Conservation (phyloP, 345 rosid genomes). For the Tarenaya hassleriana region DNA sequence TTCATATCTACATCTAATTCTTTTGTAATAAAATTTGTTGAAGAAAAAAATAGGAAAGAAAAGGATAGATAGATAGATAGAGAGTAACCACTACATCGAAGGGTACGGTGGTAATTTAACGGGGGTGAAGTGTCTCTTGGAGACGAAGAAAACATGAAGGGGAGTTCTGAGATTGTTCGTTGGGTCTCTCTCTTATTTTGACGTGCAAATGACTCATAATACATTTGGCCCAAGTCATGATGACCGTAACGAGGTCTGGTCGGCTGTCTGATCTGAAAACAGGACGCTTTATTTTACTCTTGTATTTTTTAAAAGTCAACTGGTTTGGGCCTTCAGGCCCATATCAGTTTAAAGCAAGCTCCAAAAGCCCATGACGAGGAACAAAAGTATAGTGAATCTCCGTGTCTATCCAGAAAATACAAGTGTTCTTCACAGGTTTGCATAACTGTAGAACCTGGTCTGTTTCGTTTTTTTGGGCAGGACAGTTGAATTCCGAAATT, state of each 20-base stretch:
- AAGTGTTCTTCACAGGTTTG: too few species aligned
- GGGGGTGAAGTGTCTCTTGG: slow-evolving; percentile 25
- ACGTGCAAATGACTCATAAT: slow-evolving; percentile 25
- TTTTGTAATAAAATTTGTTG: background rate
- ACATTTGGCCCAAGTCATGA: slow-evolving; percentile 17
- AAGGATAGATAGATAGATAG: slow-evolving; percentile 5
- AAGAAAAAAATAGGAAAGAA: background rate
- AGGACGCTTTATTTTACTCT: too few species aligned
- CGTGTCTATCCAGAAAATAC: too few species aligned
- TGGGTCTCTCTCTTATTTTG: slow-evolving; percentile 9
- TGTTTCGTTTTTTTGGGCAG: too few species aligned
- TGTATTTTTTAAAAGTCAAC: too few species aligned
- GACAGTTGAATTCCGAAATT: too few species aligned
- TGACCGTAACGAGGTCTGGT: slow-evolving; percentile 20
- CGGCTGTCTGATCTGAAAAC: too few species aligned
- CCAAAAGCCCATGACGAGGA: too few species aligned
- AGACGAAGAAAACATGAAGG: slow-evolving; percentile 26
- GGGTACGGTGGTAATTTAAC: slow-evolving; percentile 7
- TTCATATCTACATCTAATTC: background rate
- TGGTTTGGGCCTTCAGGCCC: too few species aligned
- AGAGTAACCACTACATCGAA: slow-evolving; percentile 17
- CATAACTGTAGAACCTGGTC: too few species aligned
- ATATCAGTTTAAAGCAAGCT: too few species aligned
- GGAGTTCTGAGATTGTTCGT: slow-evolving; percentile 27
- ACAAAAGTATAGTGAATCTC: too few species aligned